phyloP scores from a whole-genome alignment of 106 monocot species.

The Gastrodia elata region DNA sequence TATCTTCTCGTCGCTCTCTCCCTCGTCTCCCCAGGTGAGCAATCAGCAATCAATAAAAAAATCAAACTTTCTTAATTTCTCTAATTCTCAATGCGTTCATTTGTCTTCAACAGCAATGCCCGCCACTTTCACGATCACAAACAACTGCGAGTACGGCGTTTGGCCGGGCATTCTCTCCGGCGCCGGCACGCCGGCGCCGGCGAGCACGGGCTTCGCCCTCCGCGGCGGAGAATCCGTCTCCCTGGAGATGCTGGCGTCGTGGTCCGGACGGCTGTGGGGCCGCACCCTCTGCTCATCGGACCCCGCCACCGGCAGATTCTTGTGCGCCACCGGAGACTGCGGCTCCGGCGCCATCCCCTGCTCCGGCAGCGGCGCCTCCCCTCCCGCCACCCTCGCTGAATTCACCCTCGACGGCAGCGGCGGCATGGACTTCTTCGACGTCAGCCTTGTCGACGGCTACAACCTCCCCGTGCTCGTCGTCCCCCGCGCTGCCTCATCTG shows the following conservation, averaged over 20 bases:
- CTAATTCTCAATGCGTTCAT: background rate
- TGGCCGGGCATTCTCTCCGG: conserved; percentile 46
- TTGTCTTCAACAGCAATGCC: background rate
- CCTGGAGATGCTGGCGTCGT: conserved; percentile 15
- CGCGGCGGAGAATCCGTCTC: conserved; percentile 10
- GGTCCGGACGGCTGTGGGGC: conserved; percentile 47
- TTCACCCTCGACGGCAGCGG: conserved; percentile 12
- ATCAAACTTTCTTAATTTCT: too few relatives aligned
- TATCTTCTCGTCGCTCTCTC: background rate
- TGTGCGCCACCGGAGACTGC: conserved; percentile 29
- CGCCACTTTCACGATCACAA: conserved; percentile 37
- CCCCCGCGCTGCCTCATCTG: background rate
- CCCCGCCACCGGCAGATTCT: conserved; percentile 10
- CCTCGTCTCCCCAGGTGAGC: background rate
- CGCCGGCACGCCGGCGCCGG: conserved; percentile 23
- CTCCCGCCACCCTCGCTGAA: conserved; percentile 25
- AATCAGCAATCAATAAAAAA: background rate
- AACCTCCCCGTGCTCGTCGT: conserved; percentile 21
- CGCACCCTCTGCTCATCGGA: conserved; percentile 32
- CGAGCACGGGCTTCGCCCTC: conserved; percentile 18
- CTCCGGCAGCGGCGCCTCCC: conserved; percentile 25
- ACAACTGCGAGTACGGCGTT: conserved; percentile 48
- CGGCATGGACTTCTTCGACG: conserved; percentile 11
- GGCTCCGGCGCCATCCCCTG: conserved; percentile 15
- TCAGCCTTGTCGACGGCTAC: conserved; percentile 21